Base-by-base conservation (phyloP, 805 yeast genomes). In the Starmerella stigmatis region DNA sequence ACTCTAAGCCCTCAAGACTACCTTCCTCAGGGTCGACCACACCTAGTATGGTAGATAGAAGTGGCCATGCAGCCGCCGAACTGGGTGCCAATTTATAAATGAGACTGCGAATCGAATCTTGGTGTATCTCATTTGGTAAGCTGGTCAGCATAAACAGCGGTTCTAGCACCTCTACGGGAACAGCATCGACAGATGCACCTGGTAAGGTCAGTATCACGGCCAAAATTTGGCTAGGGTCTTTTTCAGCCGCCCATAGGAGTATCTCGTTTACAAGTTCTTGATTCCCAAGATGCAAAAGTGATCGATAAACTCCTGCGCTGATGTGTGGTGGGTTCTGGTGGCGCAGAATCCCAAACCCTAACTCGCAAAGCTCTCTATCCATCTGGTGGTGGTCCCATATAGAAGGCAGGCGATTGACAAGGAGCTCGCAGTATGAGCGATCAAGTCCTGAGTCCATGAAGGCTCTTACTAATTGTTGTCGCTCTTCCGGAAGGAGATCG, bases 321-420 rank as follows among this genome's bases (percentile, higher is more conserved):
- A 44, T 31, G 9, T n/a, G 13, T n/a, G 45, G 43, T 20, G 51
- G 48, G 13, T 30, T 29, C 42, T 48, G 51, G 31, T 26, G 27
- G 23, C 32, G 44, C 22, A 48, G 36, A 16, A 48, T 37, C 40
- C 42, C 29, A 12, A 40, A 22, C 40, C 46, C 48, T 27, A 35
- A 2, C 9, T 43, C 43, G 19, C 15, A 41, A 12, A 34, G 16
- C 5, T 9, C 6, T 8, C 17, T 4, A 5, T 23, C 36, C 13
- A 21, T 2, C 15, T 31, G 32, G 4, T 11, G 27, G 15, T 21
- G 22, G 9, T 12, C 13, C 46, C 46, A 45, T 15, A 48, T 20
- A 2, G 25, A 4, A 8, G 45, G 38, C 25, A 48, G 41, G 5
- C 49, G 36, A 11, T 31, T n/a, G 6, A 45, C 15, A 7, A 48